Evolutionary conservation across 768 basidiomycete genomes (phyloP), one percentile per base, ranked within the genome.

Genomic region (Boletus pseudo-olivaceus): DNA sequence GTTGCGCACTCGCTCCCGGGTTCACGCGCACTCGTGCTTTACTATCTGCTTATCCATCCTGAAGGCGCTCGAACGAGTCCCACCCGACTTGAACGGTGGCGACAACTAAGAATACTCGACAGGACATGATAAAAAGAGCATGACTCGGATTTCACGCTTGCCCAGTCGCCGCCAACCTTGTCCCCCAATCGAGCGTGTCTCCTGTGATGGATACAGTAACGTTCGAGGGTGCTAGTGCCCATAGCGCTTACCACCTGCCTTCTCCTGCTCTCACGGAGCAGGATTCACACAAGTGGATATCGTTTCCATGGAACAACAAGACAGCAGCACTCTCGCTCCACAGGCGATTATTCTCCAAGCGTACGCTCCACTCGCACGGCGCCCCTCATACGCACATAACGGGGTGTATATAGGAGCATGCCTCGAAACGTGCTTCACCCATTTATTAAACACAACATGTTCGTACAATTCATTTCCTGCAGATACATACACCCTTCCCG

Each of bases 221-320:
- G n/a, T 42, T 33, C 19, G 42, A 58, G 34, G 53, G 20, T 44
- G 46, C n/a, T n/a, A n/a, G n/a, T n/a, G 51, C 32, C 14, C 27
- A 11, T 23, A 23, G 6, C 5, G 34, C 19, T n/a, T 32, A 17
- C 26, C 35, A 50, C 32, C 26, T 11, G 6, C 29, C 51, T 9
- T 26, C 23, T 26, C 40, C 39, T 45, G 10, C 20, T 51, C 27
- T 34, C 35, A 49, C 32, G 37, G 32, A 53, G 43, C 2, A 23
- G 23, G 23, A 23, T 23, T 23, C 23, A 23, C 23, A 23, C 23
- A 23, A 23, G 23, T 23, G 23, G 23, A 23, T 23, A 23, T 23
- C 4, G 23, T 23, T 23, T 23, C 23, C 23, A n/a, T n/a, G n/a
- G n/a, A n/a, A n/a, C n/a, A n/a, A n/a, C n/a, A n/a, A n/a, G n/a